Evolutionary conservation across 345 rosid genomes (phyloP), one percentile per base, ranked within the genome.

Genomic region (Clausena lansium): DNA sequence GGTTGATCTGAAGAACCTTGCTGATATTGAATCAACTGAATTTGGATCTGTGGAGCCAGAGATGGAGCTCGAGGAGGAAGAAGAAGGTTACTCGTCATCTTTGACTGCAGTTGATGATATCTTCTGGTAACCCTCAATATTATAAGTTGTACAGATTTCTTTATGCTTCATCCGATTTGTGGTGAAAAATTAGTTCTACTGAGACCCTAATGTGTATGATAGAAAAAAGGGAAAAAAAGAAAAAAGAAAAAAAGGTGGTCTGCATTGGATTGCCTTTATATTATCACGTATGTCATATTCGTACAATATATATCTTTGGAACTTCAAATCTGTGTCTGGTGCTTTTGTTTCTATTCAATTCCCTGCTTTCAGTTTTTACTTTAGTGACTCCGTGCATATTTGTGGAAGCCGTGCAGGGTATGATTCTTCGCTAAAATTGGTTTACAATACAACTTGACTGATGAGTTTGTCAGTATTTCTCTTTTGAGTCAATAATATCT

Each of bases 1-100:
- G 54, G 94, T 96, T 17, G 99, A 96, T 85, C 85, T 96, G 84
- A 96, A 94, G 89, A 91, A 92, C 73, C 98, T 96, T 61, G 95
- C 97, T 11, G 99, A 78, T 77, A 76, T 87, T 15, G 99, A 96
- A 62, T 81, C 91, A 14, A 77, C 93, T 2, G 97, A 92, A 69
- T 92, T 91, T 2, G 88, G 91, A 70, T 80, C 87, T 6, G 62
- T 67, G 11, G 95, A 94, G 69, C 87, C 90, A 52, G 94, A 88
- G 83, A n/a, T 80, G 73, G 90, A 95, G 89, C 78, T 87, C 83
- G 98, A 91, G 79, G 93, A 87, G 73, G 94, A 91, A 33, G 77
- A 76, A 4, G 77, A 76, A 4, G 76, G 84, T 78, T 79, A 70
- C n/a, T 85, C 81, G 7, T 79, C 89, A 27, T 78, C 89, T 45